Base-by-base conservation (phyloP, 2,329 filamentous ascomycete species). In the Lizonia empirigonia region DNA sequence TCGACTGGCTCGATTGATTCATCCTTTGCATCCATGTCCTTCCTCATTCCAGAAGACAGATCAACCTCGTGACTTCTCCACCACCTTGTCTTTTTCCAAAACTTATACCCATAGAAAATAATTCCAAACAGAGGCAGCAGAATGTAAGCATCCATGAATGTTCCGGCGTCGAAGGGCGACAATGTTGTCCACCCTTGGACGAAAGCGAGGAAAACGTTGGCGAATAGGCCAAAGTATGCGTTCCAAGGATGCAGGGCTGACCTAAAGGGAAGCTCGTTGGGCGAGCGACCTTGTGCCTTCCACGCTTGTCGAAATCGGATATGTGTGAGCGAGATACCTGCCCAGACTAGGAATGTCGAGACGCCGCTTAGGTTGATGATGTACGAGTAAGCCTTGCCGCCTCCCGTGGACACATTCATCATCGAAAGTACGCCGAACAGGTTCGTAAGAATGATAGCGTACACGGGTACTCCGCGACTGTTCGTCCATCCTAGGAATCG, bases 331-430 rank as follows among this genome's bases (percentile, higher is more conserved):
- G 81, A 85, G 61, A 90, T 90, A 29, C 80, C 80, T 2, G 78
- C 87, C 87, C 87, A 90, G 33, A 89, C 87, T 2, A 90, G 68
- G 64, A 90, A 90, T 0, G 86, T 88, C 29, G 85, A 85, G 2
- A 89, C 85, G 4, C 87, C 87, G 5, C 80, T 84, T 0, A 89
- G 76, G 62, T 88, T 89, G 63, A 90, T 83, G 51, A 90, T 88
- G 70, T 89, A 89, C 6, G 70, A 71, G 67, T 89, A 90, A 0
- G 85, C 86, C 53, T 81, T 78, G 34, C 81, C 79, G 0, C 86
- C 85, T 7, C 85, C 86, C 0, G 86, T 87, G 29, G 81, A 85
- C 26, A 88, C 73, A 60, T 89, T 90, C 83, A 90, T 88, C 81
- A 90, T 84, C n/a, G 84, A 83, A n/a, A 90, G 74, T 4, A 85